Evolutionary conservation across 495 filamentous ascomycete genomes (phyloP), one percentile per base, ranked within the genome.

Genomic region (Bacidia gigantensis): DNA sequence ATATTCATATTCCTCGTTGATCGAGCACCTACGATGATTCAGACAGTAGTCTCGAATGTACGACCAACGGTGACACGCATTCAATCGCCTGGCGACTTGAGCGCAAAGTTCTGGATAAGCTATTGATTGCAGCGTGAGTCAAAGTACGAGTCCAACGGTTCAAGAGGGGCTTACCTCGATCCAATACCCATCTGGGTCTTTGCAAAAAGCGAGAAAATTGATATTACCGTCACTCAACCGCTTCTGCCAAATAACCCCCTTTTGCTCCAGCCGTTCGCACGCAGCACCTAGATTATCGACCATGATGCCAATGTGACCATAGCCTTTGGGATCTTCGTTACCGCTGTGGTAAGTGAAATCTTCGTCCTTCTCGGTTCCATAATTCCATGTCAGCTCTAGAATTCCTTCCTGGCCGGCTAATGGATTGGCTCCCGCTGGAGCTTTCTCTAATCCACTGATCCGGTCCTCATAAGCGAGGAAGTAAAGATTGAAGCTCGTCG

Each of bases 301-400:
- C n/a, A 82, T 79, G 47, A 98, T 70, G 84, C 84, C 87, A 54
- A 93, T 87, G 61, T 93, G 87, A 17, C 90, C 90, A 59, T 95
- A 98, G 24, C 92, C 92, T 65, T 96, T 87, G 1, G 89, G 92
- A 65, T 93, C 72, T 20, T 79, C 70, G 65, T 98, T 98, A 10
- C 92, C 92, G 58, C 93, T 81, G 62, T 98, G 92, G 62, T 98
- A 98, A 41, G 80, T 81, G 60, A 88, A 87, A 44, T 74, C 70
- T 51, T 81, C 73, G 58, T 96, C 80, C 62, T 86, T 90, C 73
- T 98, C 92, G 2, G 92, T 96, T 40, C 92, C 92, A 57, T 95
- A 92, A 64, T 98, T 96, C 86, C 87, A 95, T 20, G 89, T 96
- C 58, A 98, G 62, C 69, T 95, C 89, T 11, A 96, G 69, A 49